These are phyloP conservation scores for Sungouiozyma ichnusensis DNA, from an alignment of 805 yeast genomes.

Conservation along the genomic window DNA sequence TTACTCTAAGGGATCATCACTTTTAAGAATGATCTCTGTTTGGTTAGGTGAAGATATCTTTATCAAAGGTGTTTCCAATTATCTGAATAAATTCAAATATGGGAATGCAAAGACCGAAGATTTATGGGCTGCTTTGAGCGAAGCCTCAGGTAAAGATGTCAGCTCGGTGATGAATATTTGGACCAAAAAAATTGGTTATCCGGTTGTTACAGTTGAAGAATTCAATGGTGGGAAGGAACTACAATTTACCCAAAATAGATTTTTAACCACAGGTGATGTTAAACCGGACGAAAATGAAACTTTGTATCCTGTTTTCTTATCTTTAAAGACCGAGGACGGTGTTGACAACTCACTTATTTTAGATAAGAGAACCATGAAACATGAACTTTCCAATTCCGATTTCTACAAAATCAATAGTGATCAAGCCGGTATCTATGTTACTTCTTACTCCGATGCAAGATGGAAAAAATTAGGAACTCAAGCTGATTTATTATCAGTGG, in stretches of 20 bases:
- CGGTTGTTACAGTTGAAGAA: constrained; percentile 59
- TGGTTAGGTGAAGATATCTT: constrained; percentile 73
- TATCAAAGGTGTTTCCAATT: constrained; percentile 69
- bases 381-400: constrained; percentile 35
- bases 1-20: constrained; percentile 70
- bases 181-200: constrained; percentile 74
- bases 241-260: constrained; percentile 60
- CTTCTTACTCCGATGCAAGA: constrained; percentile 58
- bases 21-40: constrained; percentile 67
- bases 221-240: constrained; percentile 33
- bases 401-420: constrained; percentile 66
- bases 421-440: constrained; percentile 66
- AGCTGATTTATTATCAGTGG: constrained; percentile 51
- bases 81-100: constrained; percentile 65
- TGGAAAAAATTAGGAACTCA: constrained; percentile 57
- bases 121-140: constrained; percentile 63
- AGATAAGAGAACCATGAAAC: constrained; percentile 36
- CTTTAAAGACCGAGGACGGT: constrained; percentile 49
- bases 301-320: constrained; percentile 60
- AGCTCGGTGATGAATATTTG: constrained; percentile 65
- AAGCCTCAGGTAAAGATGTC: constrained; percentile 64
- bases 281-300: constrained; percentile 62
- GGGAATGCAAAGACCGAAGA: constrained; percentile 70
- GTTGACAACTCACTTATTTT: constrained; percentile 50
- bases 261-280: constrained; percentile 67